Base-by-base conservation (phyloP, 2,329 filamentous ascomycete genomes). In the Xylaria sp. region DNA sequence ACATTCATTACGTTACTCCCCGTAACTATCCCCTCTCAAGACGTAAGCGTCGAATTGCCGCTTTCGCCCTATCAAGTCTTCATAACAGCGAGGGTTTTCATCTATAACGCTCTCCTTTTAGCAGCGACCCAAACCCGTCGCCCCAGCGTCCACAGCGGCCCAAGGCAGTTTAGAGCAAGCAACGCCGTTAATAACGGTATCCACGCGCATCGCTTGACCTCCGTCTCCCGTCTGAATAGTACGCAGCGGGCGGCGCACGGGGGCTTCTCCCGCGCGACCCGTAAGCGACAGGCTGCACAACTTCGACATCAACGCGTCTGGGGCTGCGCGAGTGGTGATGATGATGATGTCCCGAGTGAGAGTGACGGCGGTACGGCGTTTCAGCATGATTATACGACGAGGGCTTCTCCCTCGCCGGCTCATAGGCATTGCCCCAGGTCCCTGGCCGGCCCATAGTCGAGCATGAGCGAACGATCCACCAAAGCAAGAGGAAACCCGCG, bases 381-480 rank as follows among this genome's bases (percentile, higher is more conserved):
- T 61, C 67, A 4, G 65, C 62, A 34, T 64, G 64, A 42, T 68
- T 7, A 11, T 36, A 36, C 34, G 34, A 36, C 34, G 69, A 63
- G 34, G 69, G 67, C 64, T 77, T 75, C 67, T 78, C 76, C 24
- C 71, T 57, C 12, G 72, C 70, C 8, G 73, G 71, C 61, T 75
- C 76, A 42, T 73, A 78, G 2, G 71, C 75, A 12, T 53, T 47
- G 32, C 77, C 76, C 76, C 76, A 78, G 14, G 27, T n/a, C 1
- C 58, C 65, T 0, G 75, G 72, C 14, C 65, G 53, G 8, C 81
- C 80, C 45, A 82, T 72, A 71, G 83, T 82, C 59, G 76, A 71
- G 73, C 82, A 85, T 1, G 82, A 84, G 5, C 80, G 79, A 70
- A 85, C 62, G 68, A 86, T 75, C 84, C 84, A 86, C 42, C 82